Conservation (phyloP, 2,329 filamentous ascomycete genomes). For the Apiospora arundinis region DNA sequence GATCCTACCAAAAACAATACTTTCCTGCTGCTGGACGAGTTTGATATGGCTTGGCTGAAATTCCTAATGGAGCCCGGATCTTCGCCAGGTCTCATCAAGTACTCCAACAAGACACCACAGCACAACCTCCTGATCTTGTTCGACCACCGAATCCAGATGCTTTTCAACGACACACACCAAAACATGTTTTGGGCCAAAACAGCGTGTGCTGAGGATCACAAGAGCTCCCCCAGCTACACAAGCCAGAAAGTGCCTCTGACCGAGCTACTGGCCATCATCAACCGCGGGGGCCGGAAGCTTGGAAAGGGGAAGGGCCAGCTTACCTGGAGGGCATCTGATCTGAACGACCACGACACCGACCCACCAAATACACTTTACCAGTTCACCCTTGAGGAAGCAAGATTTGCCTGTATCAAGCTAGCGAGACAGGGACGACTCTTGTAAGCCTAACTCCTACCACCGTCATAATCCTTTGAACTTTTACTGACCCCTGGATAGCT, state of each 20-base stretch:
- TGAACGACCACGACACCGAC: slow-evolving; percentile 22
- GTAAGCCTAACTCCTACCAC: slow-evolving; percentile 30
- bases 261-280: slow-evolving; percentile 25
- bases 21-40: slow-evolving; percentile 29
- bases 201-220: not conserved
- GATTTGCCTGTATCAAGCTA: slow-evolving; percentile 28
- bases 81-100: slow-evolving; percentile 19
- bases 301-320: not conserved
- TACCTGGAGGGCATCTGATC: slow-evolving; percentile 13
- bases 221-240: slow-evolving; percentile 2
- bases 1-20: not conserved
- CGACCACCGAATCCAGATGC: slow-evolving; percentile 37
- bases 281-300: slow-evolving; percentile 22
- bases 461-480: not conserved
- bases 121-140: slow-evolving; percentile 38
- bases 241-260: slow-evolving; percentile 25
- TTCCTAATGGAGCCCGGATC: slow-evolving; percentile 34
- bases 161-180: slow-evolving; percentile 29
- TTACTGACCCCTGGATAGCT: not conserved
- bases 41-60: slow-evolving; percentile 43
- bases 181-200: slow-evolving; percentile 23
- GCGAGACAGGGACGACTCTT: slow-evolving; percentile 31
- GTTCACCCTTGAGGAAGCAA: slow-evolving; percentile 36
- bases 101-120: slow-evolving; percentile 25
- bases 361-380: slow-evolving; percentile 39